Evolutionary conservation across 2,329 filamentous ascomycete genomes (phyloP).

Genomic region (Tolypocladium album): DNA sequence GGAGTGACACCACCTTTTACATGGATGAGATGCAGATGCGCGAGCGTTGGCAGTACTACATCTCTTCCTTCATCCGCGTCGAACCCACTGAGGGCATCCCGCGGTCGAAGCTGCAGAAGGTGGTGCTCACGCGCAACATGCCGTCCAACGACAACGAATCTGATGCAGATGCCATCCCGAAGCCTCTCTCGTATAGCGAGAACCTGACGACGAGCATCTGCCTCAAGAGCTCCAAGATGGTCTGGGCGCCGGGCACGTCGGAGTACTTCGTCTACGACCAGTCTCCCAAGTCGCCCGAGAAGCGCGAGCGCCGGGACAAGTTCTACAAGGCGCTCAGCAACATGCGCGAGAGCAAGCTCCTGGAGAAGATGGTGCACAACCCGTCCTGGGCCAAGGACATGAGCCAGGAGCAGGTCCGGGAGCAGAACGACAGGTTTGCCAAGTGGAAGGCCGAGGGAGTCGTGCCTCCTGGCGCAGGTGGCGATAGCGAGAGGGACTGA

Average conservation of each 20-base stretch:
- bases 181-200: slow-evolving; percentile 52
- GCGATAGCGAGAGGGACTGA: slow-evolving; percentile 1
- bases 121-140: slow-evolving; percentile 62
- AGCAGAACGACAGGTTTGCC: slow-evolving; percentile 56
- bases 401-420: slow-evolving; percentile 65
- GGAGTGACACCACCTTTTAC: slow-evolving; percentile 69
- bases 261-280: slow-evolving; percentile 67
- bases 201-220: slow-evolving; percentile 64
- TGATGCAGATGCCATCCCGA: slow-evolving; percentile 51
- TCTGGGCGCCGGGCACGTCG: slow-evolving; percentile 60
- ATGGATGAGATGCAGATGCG: slow-evolving; percentile 78
- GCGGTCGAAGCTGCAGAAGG: slow-evolving; percentile 53
- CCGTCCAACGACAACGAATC: slow-evolving; percentile 51
- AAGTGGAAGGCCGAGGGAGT: slow-evolving; percentile 42
- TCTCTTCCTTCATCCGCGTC: slow-evolving; percentile 79
- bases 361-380: slow-evolving; percentile 75
- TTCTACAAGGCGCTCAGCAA: slow-evolving; percentile 43
- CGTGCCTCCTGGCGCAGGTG: slow-evolving; percentile 13
- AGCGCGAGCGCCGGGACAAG: slow-evolving; percentile 38
- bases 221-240: slow-evolving; percentile 66
- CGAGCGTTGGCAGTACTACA: slow-evolving; percentile 88
- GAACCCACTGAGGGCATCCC: slow-evolving; percentile 77
- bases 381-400: slow-evolving; percentile 70
- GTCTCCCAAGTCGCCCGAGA: slow-evolving; percentile 56
- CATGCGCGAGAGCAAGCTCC: slow-evolving; percentile 58